Evolutionary conservation across 2,329 filamentous ascomycete genomes (phyloP), one percentile per base, ranked within the genome.

Genomic region (Dactylellina parvicollis): DNA sequence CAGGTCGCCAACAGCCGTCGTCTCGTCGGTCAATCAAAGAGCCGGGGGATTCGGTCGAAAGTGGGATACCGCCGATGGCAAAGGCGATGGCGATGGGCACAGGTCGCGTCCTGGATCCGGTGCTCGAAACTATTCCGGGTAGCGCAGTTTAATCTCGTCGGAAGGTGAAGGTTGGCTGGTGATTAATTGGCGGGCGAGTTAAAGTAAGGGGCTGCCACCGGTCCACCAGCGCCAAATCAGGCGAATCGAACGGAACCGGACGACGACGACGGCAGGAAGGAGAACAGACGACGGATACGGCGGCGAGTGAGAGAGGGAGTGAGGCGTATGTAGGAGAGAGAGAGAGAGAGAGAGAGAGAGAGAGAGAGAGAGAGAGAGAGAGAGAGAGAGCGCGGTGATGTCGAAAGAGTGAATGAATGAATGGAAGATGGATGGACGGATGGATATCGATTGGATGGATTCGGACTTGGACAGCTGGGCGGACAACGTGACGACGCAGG

Each of bases 201-300:
- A 72, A 72, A 72, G 67, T 72, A 72, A 72, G 67, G 67, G 67
- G 67, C 67, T 72, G 12, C 54, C 67, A 64, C 47, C 65, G 46
- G 52, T 55, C 67, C 59, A 59, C 52, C 59, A 65, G 59, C 67
- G 59, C 67, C 67, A 64, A 72, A 72, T 56, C 50, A 42, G 67
- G 62, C 62, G 52, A 57, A 57, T 67, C 62, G 52, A 59, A 54
- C 34, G 47, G 38, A 36, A 24, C 47, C 26, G 18, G n/a, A 50
- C 47, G n/a, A 24, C 49, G 26, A 16, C 52, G 20, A n/a, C 30
- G 18, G 12, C 18, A 40, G 36, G 28, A 16, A n/a, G n/a, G n/a
- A n/a, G n/a, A n/a, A 46, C 18, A 4, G 38, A 10, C 3, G 5
- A 30, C 12, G 7, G 20, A 14, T 26, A 28, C 9, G 34, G 34